Evolutionary conservation across 1,284 basidiomycete genomes (phyloP), one percentile per base, ranked within the genome.

Genomic region (Spongiforma sp.): DNA sequence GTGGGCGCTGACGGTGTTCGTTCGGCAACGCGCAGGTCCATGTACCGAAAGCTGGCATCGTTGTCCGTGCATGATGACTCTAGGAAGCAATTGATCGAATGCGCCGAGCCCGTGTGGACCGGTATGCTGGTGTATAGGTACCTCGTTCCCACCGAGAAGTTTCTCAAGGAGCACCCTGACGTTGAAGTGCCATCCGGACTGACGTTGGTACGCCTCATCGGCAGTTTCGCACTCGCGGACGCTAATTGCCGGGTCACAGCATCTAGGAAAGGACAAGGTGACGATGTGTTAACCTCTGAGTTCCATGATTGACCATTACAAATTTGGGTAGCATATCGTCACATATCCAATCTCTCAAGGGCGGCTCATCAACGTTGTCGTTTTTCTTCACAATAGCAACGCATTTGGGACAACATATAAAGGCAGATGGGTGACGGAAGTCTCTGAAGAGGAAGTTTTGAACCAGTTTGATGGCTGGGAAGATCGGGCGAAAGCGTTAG

Each of bases 261-360:
- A 83, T 64, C 70, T 81, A 12, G 83, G 82, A 33, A 81, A 78
- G 62, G 70, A 80, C 60, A 79, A 79, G 60, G 83, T 84, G 43
- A 50, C 82, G 80, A 4, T 5, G 0, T 46, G 5, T 36, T 39
- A 69, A 41, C 11, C 32, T 36, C 3, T 8, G 19, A 10, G 5
- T 4, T 39, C 33, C 24, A 8, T 15, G 17, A 55, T 11, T 65
- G 39, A 69, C 24, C 5, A 28, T 32, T 24, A 4, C 4, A 11
- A 26, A 4, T 14, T 7, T 19, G 14, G 36, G 9, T 62, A 84
- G 84, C 79, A 84, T 70, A 60, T 84, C 8, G 79, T 83, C 1
- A 70, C 78, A 5, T 85, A 81, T 70, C 80, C 82, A 0, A 75
- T 85, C 50, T 77, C 81, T n/a, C 75, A 78, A 43, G 81, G 82